Percentiles rank a stretch among this genome's conserved stretches.
phyloP scores from a whole-genome alignment of 1,139 yeast genomes.

The Zhuliangozyma blackwelliae region DNA sequence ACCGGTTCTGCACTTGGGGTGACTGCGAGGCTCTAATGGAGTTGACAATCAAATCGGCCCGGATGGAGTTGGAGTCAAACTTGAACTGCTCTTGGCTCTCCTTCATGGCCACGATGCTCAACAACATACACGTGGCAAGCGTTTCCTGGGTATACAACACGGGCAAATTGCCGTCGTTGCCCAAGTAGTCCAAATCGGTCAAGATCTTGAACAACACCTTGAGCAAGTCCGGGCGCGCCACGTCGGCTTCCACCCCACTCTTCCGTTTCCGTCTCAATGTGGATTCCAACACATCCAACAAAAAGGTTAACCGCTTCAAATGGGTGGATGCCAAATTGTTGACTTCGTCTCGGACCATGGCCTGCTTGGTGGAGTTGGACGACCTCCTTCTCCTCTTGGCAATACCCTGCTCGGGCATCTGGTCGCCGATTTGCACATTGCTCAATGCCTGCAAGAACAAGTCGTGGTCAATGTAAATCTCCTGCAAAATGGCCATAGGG shows the following conservation, averaged over 20 bases:
- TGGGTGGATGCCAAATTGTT: slow-evolving; percentile 73
- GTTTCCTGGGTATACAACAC: slow-evolving; percentile 89
- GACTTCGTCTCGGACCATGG: slow-evolving; percentile 67
- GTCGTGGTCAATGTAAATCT: slow-evolving; percentile 41
- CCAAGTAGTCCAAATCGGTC: slow-evolving; percentile 83
- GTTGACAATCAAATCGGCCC: slow-evolving; percentile 88
- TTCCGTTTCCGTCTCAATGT: slow-evolving; percentile 21
- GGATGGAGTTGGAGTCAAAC: slow-evolving; percentile 62
- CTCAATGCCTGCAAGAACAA: slow-evolving; percentile 47
- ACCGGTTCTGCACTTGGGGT: slow-evolving; percentile 91
- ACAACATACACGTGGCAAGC: slow-evolving; percentile 80
- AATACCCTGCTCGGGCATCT: slow-evolving; percentile 45
- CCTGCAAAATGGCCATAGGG: slow-evolving; percentile 49
- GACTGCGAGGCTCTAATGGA: slow-evolving; percentile 85
- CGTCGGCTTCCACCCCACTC: slow-evolving; percentile 1
- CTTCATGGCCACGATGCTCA: slow-evolving; percentile 56
- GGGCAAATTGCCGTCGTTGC: slow-evolving; percentile 87
- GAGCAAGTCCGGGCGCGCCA: slow-evolving; percentile 46
- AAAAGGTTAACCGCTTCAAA: slow-evolving; percentile 69
- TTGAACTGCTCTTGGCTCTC: slow-evolving; percentile 18
- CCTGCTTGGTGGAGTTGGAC: slow-evolving; percentile 68
- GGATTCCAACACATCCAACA: slow-evolving; percentile 73
- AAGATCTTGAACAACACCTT: slow-evolving; percentile 64
- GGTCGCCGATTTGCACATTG: slow-evolving; percentile 44
- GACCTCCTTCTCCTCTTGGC: slow-evolving; percentile 79